Evolutionary conservation across 1,139 yeast genomes (phyloP), one percentile per base, ranked within the genome.

Genomic region (Debaryomyces subglobosus): DNA sequence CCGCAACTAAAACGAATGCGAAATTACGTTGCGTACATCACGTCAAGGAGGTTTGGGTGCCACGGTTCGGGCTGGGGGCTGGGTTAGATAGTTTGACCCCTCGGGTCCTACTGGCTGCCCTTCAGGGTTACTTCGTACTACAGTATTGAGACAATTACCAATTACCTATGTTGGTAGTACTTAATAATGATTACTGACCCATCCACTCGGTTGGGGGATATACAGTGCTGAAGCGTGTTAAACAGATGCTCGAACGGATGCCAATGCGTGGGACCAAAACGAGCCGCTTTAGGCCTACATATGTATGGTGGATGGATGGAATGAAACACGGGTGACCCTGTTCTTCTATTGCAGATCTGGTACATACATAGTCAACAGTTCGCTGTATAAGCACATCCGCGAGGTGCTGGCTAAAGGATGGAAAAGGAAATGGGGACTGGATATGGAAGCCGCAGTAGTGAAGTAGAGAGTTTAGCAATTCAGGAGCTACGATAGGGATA

Each of bases 1-100:
- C 43, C 43, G 43, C 43, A 40, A 40, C 43, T 30, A 40, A 32
- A 40, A 23, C 27, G 36, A 30, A 40, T 40, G 43, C 43, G 43
- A 40, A 30, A 40, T 40, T 40, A 40, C 43, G 43, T 40, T 16
- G 18, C 35, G 10, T 18, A 13, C 20, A 32, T 21, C 33, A 30
- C 30, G 35, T 40, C 36, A 25, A 18, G 25, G 16, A 18, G 43
- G 20, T 30, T 25, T 39, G 43, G 43, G 25, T 30, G 33, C 43
- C 35, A 40, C 43, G 36, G 23, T 40, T 18, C 25, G 21, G 24
- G 27, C 8, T 20, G 24, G 21, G 12, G 43, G 43, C 43, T 40
- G 36, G 32, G 43, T 20, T n/a, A 10, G 24, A 21, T 8, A 21
- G 24, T 21, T 21, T 5, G 8, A 7, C 24, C 4, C 8, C 6